Percentiles rank a stretch among this genome's conserved stretches.
These are phyloP conservation scores for Fusarium multiceps DNA, from an alignment of 2,329 filamentous ascomycete genomes.

Conservation along the genomic window DNA sequence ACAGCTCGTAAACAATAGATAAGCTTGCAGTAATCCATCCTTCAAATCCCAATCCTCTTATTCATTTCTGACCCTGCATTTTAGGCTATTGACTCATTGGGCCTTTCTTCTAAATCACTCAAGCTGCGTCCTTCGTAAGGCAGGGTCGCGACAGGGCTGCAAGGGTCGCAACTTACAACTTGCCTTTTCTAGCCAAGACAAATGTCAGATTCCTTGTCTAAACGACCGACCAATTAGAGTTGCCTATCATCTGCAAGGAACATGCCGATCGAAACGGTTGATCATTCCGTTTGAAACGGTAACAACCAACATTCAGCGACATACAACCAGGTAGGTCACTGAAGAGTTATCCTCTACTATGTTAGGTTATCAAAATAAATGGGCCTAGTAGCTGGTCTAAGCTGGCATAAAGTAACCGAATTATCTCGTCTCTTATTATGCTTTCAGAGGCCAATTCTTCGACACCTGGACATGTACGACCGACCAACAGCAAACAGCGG, in stretches of 20 bases:
- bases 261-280: conserved; percentile 16
- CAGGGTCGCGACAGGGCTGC: neutral
- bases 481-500: neutral
- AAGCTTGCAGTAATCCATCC: neutral
- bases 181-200: conserved; percentile 18
- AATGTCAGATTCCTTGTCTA: conserved; percentile 3
- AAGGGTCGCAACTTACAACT: conserved; percentile 17
- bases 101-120: conserved; percentile 13
- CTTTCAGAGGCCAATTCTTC: too few species aligned
- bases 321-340: too few species aligned
- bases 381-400: too few species aligned
- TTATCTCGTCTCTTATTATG: too few species aligned
- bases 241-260: conserved; percentile 31
- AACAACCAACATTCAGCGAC: too few species aligned
- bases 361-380: too few species aligned
- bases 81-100: conserved; percentile 4
- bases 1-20: neutral
- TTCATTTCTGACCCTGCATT: conserved; percentile 22
- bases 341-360: too few species aligned
- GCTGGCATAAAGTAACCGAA: too few species aligned
- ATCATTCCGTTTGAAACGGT: conserved; percentile 16
- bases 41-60: neutral
- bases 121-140: neutral
- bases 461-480: neutral
- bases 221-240: conserved; percentile 13